These are phyloP conservation scores for Diaporthe sp. DNA, from an alignment of 2,329 filamentous ascomycete species.

Conservation along the genomic window DNA sequence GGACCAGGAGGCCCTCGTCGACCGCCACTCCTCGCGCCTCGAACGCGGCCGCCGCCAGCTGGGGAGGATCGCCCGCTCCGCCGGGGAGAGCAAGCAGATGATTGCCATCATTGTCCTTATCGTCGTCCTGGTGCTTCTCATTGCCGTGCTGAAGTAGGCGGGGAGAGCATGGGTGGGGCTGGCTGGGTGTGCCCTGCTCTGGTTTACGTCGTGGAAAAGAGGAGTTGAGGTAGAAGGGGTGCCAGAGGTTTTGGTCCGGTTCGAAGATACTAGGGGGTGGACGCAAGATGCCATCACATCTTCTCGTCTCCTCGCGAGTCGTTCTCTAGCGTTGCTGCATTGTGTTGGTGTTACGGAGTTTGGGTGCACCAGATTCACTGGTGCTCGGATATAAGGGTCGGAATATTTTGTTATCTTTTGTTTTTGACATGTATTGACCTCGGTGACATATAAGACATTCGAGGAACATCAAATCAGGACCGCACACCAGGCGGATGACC, in stretches of 20 bases:
- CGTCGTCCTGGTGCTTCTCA: conserved; percentile 82
- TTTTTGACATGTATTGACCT: not conserved
- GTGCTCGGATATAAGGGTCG: not conserved
- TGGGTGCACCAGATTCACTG: not conserved
- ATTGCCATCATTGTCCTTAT: conserved; percentile 84
- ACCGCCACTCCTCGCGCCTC: conserved; percentile 81
- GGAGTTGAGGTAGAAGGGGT: not conserved
- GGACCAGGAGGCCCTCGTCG: conserved; percentile 85
- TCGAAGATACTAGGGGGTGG: not conserved
- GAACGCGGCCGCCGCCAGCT: conserved; percentile 80
- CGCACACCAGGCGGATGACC: not conserved
- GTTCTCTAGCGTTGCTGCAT: conserved; percentile 19
- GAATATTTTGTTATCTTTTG: not conserved
- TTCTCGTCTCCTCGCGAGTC: not conserved
- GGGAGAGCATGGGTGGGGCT: not conserved
- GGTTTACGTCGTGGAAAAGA: not conserved
- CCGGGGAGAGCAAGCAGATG: conserved; percentile 89
- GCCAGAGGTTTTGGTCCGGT: no score
- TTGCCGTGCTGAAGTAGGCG: conserved; percentile 78
- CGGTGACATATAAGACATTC: not conserved
- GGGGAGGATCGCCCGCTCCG: conserved; percentile 76
- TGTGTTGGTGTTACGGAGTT: conserved; percentile 29
- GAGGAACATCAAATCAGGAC: not conserved
- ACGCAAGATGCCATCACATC: not conserved
- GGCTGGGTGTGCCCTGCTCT: not conserved